Conservation (phyloP, 148 eudicot genomes). For the Euryodendron excelsum region DNA sequence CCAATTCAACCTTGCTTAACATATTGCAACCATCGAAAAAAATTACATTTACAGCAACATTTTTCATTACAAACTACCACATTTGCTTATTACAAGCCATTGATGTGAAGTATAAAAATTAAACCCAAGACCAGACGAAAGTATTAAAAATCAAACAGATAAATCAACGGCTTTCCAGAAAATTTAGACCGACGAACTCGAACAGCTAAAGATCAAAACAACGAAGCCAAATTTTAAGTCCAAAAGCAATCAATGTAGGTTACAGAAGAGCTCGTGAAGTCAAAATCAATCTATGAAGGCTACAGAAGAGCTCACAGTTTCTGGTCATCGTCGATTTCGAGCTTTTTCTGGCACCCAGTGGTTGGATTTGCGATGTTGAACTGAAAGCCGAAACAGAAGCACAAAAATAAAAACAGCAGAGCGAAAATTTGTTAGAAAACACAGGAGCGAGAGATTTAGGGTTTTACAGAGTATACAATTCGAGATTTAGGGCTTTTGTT, state of each 20-base stretch:
- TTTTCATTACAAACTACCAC: not conserved
- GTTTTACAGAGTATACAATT: not conserved
- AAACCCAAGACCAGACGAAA: too few relatives aligned
- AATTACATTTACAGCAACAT: too few relatives aligned
- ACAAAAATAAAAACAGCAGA: conserved; percentile 3
- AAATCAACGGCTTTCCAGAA: not conserved
- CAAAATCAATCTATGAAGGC: too few relatives aligned
- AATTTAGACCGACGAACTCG: not conserved
- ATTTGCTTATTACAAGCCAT: not conserved
- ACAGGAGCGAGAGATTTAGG: not conserved
- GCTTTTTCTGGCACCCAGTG: conserved; percentile 31
- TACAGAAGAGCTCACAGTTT: conserved; percentile 16
- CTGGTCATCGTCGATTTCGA: conserved; percentile 29
- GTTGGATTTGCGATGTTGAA: conserved; percentile 31
- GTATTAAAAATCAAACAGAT: not conserved
- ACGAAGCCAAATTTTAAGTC: too few relatives aligned
- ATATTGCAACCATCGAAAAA: too few relatives aligned
- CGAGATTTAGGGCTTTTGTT: not conserved
- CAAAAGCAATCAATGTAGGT: conserved; percentile 48
- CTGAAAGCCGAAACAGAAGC: not conserved
- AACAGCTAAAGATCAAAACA: conserved; percentile 6
- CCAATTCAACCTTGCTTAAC: too few relatives aligned
- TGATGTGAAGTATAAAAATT: not conserved
- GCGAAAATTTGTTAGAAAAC: not conserved
- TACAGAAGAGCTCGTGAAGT: conserved; percentile 46